Conservation (phyloP, 305 asterid species). For the Caryopteris hybrid region DNA sequence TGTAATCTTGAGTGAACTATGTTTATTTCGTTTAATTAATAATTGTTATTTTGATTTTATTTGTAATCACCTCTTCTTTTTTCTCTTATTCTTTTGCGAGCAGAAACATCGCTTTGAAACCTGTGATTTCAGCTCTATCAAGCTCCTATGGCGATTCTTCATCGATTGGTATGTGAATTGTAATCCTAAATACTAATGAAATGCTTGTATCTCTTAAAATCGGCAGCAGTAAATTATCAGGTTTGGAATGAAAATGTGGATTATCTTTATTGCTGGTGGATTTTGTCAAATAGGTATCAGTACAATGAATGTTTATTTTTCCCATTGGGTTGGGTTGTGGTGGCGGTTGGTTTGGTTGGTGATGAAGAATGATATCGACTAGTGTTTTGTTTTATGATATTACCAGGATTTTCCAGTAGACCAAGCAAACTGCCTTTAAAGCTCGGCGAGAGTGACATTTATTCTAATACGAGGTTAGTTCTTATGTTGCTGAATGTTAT, state of each 20-base stretch:
- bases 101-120: constrained; percentile 37
- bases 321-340: neutral
- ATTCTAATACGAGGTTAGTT: constrained; percentile 50
- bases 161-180: constrained; percentile 34
- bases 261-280: neutral
- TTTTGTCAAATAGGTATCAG: neutral
- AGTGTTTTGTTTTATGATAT: constrained; percentile 9
- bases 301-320: neutral
- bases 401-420: constrained; percentile 55
- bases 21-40: neutral
- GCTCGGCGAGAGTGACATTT: constrained; percentile 35
- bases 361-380: constrained; percentile 8
- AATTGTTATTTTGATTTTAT: neutral
- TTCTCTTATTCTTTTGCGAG: neutral
- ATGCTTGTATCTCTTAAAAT: neutral
- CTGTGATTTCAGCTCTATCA: constrained; percentile 37
- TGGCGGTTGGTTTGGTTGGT: neutral
- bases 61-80: neutral
- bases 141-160: constrained; percentile 54
- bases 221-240: neutral
- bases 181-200: neutral
- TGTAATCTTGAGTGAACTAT: neutral
- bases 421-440: constrained; percentile 32
- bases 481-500: constrained; percentile 12
- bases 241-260: neutral